These are phyloP conservation scores for Metschnikowia sp. DNA, from an alignment of 805 yeast species.

Conservation along the genomic window DNA sequence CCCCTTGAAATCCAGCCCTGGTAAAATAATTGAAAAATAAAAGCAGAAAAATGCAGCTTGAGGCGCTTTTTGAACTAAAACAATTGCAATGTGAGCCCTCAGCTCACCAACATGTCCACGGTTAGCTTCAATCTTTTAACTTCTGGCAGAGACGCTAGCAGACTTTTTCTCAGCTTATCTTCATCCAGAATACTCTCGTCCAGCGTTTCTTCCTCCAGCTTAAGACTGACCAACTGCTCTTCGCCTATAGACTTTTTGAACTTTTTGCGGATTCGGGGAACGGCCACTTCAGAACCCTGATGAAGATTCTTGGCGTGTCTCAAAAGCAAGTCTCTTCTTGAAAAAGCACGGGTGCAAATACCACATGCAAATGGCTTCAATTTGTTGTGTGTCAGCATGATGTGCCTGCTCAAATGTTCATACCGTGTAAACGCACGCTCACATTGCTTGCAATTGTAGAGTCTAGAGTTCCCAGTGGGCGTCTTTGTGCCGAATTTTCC, in stretches of 20 bases:
- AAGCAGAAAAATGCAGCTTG: too few relatives aligned
- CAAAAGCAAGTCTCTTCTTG: constrained; percentile 40
- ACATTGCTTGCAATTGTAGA: constrained; percentile 40
- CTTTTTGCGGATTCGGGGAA: constrained; percentile 41
- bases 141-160: constrained; percentile 20
- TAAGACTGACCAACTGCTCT: constrained; percentile 6
- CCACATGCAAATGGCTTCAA: constrained; percentile 44
- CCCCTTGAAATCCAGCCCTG: too few relatives aligned
- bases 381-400: constrained; percentile 42
- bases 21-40: too few relatives aligned
- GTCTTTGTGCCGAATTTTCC: constrained; percentile 39
- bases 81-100: not conserved
- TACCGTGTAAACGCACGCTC: constrained; percentile 46
- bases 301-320: constrained; percentile 46
- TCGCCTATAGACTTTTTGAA: constrained; percentile 20
- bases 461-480: constrained; percentile 42
- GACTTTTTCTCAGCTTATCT: constrained; percentile 5
- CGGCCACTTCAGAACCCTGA: constrained; percentile 41
- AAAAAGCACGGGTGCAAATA: constrained; percentile 41
- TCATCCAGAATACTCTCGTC: constrained; percentile 8
- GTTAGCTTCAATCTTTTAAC: constrained; percentile 36
- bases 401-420: constrained; percentile 43
- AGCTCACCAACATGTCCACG: constrained; percentile 42
- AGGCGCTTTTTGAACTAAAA: too few relatives aligned
- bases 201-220: constrained; percentile 4